Percentiles rank a stretch among this genome's conserved stretches.
Conservation (phyloP, 148 eudicot species). For the Vaccinium myrtillus region DNA sequence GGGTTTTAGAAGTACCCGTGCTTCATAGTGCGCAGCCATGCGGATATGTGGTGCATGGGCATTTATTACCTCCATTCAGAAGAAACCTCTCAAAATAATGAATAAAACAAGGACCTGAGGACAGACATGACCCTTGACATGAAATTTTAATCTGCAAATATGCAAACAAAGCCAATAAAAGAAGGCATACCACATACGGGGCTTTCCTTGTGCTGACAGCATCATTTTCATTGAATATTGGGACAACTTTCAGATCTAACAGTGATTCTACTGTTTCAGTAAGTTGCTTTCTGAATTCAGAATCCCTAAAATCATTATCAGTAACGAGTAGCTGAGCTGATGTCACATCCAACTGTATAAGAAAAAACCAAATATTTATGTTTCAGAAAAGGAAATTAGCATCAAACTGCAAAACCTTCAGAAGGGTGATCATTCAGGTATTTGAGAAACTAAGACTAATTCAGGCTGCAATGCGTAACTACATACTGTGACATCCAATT, state of each 20-base stretch:
- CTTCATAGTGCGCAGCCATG: neutral
- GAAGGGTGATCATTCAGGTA: conserved; percentile 10
- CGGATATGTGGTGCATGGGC: neutral
- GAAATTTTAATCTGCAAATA: neutral
- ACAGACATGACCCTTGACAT: neutral
- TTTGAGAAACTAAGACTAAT: neutral
- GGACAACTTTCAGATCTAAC: conserved; percentile 65
- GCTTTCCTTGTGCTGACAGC: conserved; percentile 96
- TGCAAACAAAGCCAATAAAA: conserved; percentile 12
- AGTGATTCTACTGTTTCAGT: conserved; percentile 69
- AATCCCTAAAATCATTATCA: conserved; percentile 90
- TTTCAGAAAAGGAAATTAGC: conserved; percentile 7
- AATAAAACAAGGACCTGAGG: neutral
- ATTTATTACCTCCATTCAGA: neutral
- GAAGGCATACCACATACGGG: conserved; percentile 78
- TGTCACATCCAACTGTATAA: conserved; percentile 81
- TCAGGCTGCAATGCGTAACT: conserved; percentile 3
- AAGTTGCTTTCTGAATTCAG: conserved; percentile 74
- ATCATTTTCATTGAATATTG: conserved; percentile 93
- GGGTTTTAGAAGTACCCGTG: too few relatives aligned
- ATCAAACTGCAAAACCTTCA: neutral
- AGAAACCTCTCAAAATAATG: neutral
- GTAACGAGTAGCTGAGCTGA: conserved; percentile 95
- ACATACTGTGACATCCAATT: neutral
- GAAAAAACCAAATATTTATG: conserved; percentile 9